A percentile compares a stretch with the other conserved stretches of the same genome.
These are phyloP conservation scores for Mortierella antarctica DNA, from an alignment of 192 early-diverging fungal genomes.

Conservation along the genomic window DNA sequence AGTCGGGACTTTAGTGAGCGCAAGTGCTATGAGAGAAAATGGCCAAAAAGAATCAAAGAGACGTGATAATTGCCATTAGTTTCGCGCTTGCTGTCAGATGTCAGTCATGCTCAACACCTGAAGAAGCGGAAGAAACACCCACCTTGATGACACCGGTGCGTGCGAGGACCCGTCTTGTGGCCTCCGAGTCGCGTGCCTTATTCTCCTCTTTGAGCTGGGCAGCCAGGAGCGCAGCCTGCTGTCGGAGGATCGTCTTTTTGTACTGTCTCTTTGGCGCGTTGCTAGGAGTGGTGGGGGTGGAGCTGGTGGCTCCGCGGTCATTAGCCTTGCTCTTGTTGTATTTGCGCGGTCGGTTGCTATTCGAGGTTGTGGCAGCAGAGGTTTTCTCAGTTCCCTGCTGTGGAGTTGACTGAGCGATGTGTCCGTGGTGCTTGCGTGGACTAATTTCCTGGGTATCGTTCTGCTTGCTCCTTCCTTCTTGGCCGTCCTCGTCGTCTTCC, in stretches of 20 bases:
- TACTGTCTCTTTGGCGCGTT: constrained; percentile 29
- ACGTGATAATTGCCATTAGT: background rate
- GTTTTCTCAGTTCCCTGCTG: too few relatives aligned
- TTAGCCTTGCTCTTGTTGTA: background rate
- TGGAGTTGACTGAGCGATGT: too few relatives aligned
- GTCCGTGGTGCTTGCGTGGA: too few relatives aligned
- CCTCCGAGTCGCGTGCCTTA: constrained; percentile 26
- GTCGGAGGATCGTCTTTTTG: constrained; percentile 44
- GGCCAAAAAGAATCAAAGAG: background rate
- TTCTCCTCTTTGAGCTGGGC: constrained; percentile 47
- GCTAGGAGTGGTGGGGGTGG: background rate
- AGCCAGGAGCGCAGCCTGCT: constrained; percentile 42
- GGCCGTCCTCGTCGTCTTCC: background rate
- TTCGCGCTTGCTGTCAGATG: background rate
- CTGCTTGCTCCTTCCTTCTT: too few relatives aligned
- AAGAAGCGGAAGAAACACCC: too few relatives aligned
- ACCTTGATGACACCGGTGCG: constrained; percentile 26
- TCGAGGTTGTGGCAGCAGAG: too few relatives aligned
- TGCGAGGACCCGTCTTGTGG: constrained; percentile 27
- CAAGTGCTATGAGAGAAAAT: constrained; percentile 2
- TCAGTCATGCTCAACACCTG: too few relatives aligned
- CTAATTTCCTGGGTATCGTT: too few relatives aligned
- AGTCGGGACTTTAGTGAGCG: constrained; percentile 6
- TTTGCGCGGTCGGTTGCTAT: too few relatives aligned
- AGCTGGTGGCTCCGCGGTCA: background rate